Evolutionary conservation across 2,329 filamentous ascomycete genomes (phyloP), one percentile per base, ranked within the genome.

Genomic region (Aspergillus pseudoviridinutans): DNA sequence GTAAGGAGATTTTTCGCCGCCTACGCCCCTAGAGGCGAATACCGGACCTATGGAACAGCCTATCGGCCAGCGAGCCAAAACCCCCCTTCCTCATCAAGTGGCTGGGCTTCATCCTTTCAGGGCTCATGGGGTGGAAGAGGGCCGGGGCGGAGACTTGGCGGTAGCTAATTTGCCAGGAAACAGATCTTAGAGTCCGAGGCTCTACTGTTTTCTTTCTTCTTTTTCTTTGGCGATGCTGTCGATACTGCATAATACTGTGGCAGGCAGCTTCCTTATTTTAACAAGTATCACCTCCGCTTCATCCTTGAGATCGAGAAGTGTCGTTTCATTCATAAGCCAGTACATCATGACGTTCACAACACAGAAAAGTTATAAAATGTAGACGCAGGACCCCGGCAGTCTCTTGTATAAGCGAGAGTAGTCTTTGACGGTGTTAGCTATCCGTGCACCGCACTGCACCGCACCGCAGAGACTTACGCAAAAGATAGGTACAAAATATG

Each of bases 1-100:
- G 76, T 97, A 57, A 86, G 84, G 58, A 82, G 82, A 55, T 82
- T 89, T 64, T 88, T 93, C 58, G 78, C 80, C 58, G 81, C 76
- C 5, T 50, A 64, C 54, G 71, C 66, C 27, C 78, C 77, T 24
- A 77, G 77, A 53, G 72, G 76, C 22, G 72, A 76, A 50, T 72
- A 81, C 50, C 84, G 84, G 55, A 72, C 76, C 0, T 89, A 85
- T 66, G 90, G 90, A 3, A 87, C 86, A 1, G 84, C 85, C 3
- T 77, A 84, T 62, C 76, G 80, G 55, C 69, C 77, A 55, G 58
- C 69, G 58, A 63, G 71, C 29, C 59, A 62, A 49, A 44, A 53
- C 6, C 61, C 59, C 24, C 54, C 56, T 44, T 47, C 61, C 32
- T 58, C 66, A 29, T 64, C 62, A 12, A 61, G 64, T 35, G 66